Percentiles rank a stretch among this genome's conserved stretches.
These are phyloP conservation scores for Iberis amara DNA, from an alignment of 441 rosid genomes.

Conservation along the genomic window DNA sequence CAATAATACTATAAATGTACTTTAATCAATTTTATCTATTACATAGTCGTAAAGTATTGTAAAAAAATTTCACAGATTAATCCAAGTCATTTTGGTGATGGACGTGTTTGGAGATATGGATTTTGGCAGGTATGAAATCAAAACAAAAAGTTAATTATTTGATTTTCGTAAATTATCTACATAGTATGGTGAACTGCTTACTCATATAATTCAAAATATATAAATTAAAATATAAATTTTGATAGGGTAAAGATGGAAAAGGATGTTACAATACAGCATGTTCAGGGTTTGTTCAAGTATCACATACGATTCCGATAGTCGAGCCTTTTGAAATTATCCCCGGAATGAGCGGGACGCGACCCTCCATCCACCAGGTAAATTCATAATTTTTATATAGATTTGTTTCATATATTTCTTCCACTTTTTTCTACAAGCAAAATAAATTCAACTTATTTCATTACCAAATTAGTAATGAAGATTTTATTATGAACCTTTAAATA, in stretches of 20 bases:
- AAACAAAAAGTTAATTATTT: no score
- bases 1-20: no score
- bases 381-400: not conserved
- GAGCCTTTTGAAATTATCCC: not conserved
- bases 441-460: no score
- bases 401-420: not conserved
- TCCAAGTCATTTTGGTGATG: not conserved
- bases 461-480: no score
- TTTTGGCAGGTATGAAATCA: not conserved
- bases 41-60: not conserved
- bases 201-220: no score
- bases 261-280: slow-evolving; percentile 10
- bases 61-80: not conserved
- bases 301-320: not conserved
- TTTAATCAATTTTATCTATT: not conserved
- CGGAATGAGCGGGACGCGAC: not conserved
- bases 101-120: slow-evolving; percentile 9
- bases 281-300: slow-evolving; percentile 16
- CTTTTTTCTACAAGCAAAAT: no score
- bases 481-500: no score
- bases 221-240: no score
- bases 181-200: no score
- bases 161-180: no score
- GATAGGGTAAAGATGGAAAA: slow-evolving; percentile 9
- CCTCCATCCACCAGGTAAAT: not conserved